Evolutionary conservation across 352 stramenopile species (phyloP), one percentile per base, ranked within the genome.

Genomic region (Phytophthora sp.): DNA sequence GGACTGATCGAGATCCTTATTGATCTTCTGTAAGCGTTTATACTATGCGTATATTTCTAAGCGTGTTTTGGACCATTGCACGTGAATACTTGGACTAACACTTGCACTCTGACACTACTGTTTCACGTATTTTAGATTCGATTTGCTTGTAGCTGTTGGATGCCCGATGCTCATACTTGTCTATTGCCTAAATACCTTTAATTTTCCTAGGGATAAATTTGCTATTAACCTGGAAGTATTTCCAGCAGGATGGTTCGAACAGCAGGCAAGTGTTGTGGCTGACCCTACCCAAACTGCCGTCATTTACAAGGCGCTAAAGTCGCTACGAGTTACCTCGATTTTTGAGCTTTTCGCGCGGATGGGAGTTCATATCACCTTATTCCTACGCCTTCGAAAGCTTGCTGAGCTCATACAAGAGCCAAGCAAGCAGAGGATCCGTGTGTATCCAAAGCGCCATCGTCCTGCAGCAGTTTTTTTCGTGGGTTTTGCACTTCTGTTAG

Each of bases 81-180:
- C n/a, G n/a, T n/a, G n/a, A n/a, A n/a, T n/a, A n/a, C n/a, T n/a
- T n/a, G n/a, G n/a, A n/a, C n/a, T n/a, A n/a, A n/a, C n/a, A n/a
- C n/a, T n/a, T n/a, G n/a, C n/a, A n/a, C n/a, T n/a, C n/a, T n/a
- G n/a, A n/a, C n/a, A n/a, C n/a, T n/a, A n/a, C n/a, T 20, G 38
- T 30, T 12, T 45, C 30, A 17, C 7, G n/a, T 5, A n/a, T 27
- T n/a, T 23, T 26, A 85, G 73, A 3, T 65, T 83, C 27, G 68
- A 83, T 23, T 49, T 76, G 2, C 54, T 74, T 11, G 65, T 79
- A 10, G 58, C 58, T 1, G 45, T 83, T 18, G 52, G 56, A 1
- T 83, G 70, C 28, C 76, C 74, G 0, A 66, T 83, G 18, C 17
- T 72, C n/a, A 54, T 72, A 3, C 32, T 79, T 4, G 3, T 67